phyloP scores from a whole-genome alignment of 495 filamentous ascomycete genomes.

The Talaromyces trachyspermus region DNA sequence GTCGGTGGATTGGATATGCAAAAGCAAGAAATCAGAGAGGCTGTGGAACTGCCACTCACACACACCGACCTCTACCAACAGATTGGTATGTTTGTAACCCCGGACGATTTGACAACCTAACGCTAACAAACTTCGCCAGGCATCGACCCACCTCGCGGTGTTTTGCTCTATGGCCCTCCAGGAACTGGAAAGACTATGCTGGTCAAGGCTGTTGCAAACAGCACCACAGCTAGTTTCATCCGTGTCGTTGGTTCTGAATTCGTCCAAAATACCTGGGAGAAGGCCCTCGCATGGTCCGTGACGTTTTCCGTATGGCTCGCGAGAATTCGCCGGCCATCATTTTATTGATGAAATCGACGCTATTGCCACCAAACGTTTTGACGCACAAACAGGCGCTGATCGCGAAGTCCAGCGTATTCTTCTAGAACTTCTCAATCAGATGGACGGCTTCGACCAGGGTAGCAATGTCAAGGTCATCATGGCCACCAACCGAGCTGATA shows the following conservation, averaged over 20 bases:
- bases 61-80: constrained; percentile 98
- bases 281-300: constrained; percentile 95
- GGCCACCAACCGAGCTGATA: constrained; percentile 98
- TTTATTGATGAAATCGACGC: constrained; percentile 99
- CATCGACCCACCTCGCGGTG: constrained; percentile 95
- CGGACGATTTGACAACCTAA: neutral
- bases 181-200: constrained; percentile 99
- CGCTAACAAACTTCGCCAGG: constrained; percentile 40
- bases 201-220: constrained; percentile 96
- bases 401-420: constrained; percentile 97
- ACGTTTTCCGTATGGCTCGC: constrained; percentile 97
- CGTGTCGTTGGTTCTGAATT: constrained; percentile 97
- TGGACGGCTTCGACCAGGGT: constrained; percentile 99
- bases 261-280: constrained; percentile 98
- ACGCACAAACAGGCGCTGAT: constrained; percentile 95
- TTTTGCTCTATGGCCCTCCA: constrained; percentile 90
- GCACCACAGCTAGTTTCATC: constrained; percentile 96
- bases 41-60: constrained; percentile 90
- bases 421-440: constrained; percentile 94
- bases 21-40: constrained; percentile 98
- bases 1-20: constrained; percentile 99
- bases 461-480: constrained; percentile 99
- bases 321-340: constrained; percentile 98
- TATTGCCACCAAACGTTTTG: constrained; percentile 97
- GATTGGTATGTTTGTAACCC: constrained; percentile 50